These are phyloP conservation scores for Mortierella sp. DNA, from an alignment of 371 early-diverging fungal species.

Conservation along the genomic window DNA sequence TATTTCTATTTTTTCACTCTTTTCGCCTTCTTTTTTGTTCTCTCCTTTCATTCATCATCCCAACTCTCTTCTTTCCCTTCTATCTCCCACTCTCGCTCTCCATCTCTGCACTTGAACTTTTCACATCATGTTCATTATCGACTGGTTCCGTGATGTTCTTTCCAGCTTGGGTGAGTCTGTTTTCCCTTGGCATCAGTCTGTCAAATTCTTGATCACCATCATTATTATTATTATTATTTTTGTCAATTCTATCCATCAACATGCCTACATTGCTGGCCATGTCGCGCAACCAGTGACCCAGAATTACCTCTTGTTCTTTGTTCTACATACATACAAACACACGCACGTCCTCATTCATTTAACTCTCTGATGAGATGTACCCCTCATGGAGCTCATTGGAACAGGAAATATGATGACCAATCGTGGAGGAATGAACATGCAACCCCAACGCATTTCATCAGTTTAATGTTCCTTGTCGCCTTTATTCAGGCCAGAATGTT, in stretches of 20 bases:
- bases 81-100: not conserved
- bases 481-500: not conserved
- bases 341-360: not conserved
- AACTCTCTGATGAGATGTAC: not conserved
- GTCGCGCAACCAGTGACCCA: no score
- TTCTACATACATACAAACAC: no score
- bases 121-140: slow-evolving; percentile 86
- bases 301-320: not conserved
- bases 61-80: not conserved
- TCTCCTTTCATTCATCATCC: slow-evolving; percentile 1
- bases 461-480: no score
- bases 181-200: not conserved
- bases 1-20: not conserved
- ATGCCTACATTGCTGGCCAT: no score
- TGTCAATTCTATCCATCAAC: not conserved
- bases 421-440: slow-evolving; percentile 6
- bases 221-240: not conserved
- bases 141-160: slow-evolving; percentile 95
- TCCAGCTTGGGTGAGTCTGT: slow-evolving; percentile 78
- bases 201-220: not conserved
- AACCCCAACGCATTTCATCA: not conserved
- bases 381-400: not conserved
- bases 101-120: not conserved
- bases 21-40: slow-evolving; percentile 1
- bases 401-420: slow-evolving; percentile 21